Evolutionary conservation across 2,329 filamentous ascomycete species (phyloP).

Genomic region (Fusarium multiceps): DNA sequence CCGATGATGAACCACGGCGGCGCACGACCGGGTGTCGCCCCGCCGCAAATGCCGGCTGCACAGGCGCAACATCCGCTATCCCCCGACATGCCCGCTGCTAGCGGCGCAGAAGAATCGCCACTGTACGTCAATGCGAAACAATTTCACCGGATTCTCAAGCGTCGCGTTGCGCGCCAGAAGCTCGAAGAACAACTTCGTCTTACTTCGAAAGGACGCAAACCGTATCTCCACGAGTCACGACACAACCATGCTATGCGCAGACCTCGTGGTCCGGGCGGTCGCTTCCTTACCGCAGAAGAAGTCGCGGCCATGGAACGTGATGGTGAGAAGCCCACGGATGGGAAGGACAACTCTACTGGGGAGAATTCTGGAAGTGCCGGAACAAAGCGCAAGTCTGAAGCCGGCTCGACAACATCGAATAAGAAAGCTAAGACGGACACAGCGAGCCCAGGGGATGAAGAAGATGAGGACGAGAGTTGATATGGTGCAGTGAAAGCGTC

Average conservation of each 20-base stretch:
- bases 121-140: constrained; percentile 99
- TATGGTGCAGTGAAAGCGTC: constrained; percentile 20
- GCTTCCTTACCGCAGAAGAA: constrained; percentile 96
- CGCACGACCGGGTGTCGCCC: constrained; percentile 61
- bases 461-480: constrained; percentile 60
- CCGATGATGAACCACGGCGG: constrained; percentile 79
- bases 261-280: constrained; percentile 90
- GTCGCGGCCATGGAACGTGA: constrained; percentile 87
- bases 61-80: constrained; percentile 79
- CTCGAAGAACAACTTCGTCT: constrained; percentile 91
- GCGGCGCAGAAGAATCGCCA: constrained; percentile 86
- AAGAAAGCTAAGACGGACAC: constrained; percentile 69
- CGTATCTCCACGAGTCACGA: constrained; percentile 95
- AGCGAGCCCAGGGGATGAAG: constrained; percentile 52
- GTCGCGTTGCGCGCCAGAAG: constrained; percentile 90
- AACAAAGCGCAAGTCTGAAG: constrained; percentile 71
- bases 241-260: constrained; percentile 99
- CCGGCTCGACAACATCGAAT: constrained; percentile 58
- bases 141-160: constrained; percentile 96
- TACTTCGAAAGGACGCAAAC: constrained; percentile 95
- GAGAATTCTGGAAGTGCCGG: constrained; percentile 52
- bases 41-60: constrained; percentile 70
- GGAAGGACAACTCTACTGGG: constrained; percentile 47
- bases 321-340: constrained; percentile 58
- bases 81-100: constrained; percentile 78